Evolutionary conservation across 1,139 yeast species (phyloP).

Genomic region (Nakaseomyces bracarensis): DNA sequence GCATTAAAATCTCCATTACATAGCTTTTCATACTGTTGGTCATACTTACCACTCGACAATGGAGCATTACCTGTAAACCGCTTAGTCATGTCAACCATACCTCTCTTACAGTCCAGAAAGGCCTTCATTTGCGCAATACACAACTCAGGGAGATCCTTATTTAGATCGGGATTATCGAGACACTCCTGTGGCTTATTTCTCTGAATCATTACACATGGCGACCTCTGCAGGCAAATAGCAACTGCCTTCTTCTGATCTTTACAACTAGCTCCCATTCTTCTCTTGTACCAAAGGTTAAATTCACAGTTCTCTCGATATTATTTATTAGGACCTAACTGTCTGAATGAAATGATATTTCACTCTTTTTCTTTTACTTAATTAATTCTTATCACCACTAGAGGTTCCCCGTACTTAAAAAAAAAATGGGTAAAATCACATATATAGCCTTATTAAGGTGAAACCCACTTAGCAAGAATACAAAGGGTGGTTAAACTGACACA

Average conservation of each 20-base stretch:
- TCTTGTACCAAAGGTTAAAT: not conserved
- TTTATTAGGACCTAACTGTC: too few relatives aligned
- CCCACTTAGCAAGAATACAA: too few relatives aligned
- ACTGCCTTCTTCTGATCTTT: constrained; percentile 88
- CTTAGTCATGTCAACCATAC: constrained; percentile 81
- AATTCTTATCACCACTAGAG: too few relatives aligned
- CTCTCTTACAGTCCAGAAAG: constrained; percentile 80
- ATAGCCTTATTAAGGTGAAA: too few relatives aligned
- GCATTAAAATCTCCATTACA: constrained; percentile 77
- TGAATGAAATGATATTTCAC: too few relatives aligned
- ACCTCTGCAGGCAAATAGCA: constrained; percentile 88
- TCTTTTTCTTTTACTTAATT: too few relatives aligned
- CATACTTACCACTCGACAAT: constrained; percentile 83
- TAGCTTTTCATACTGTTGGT: constrained; percentile 72
- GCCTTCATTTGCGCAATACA: constrained; percentile 80
- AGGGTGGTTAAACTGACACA: too few relatives aligned
- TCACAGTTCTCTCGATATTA: too few relatives aligned
- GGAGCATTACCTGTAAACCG: constrained; percentile 94
- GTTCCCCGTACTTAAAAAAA: too few relatives aligned
- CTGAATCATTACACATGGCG: constrained; percentile 90
- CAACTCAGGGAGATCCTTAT: constrained; percentile 72
- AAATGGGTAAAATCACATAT: too few relatives aligned
- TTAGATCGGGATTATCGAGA: constrained; percentile 68
- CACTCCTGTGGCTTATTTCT: constrained; percentile 88
- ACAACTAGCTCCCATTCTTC: constrained; percentile 50